Evolutionary conservation across 2,329 filamentous ascomycete species (phyloP).

Genomic region (Sordariomycetes sp.): DNA sequence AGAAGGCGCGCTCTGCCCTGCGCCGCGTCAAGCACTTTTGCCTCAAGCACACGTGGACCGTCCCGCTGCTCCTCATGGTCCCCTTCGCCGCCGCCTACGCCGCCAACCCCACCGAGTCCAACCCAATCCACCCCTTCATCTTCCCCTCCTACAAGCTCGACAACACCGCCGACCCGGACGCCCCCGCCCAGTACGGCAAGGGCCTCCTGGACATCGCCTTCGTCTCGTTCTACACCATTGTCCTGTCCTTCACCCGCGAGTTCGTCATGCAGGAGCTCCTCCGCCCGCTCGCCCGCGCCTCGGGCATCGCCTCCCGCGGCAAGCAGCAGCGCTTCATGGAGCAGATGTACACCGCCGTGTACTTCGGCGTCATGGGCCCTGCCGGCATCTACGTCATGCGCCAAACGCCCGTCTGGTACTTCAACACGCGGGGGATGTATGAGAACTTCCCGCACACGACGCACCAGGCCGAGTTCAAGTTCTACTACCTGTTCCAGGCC

Average conservation of each 20-base stretch:
- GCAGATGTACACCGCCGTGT: conserved; percentile 86
- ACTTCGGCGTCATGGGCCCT: conserved; percentile 75
- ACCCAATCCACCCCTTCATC: conserved; percentile 70
- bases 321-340: conserved; percentile 95
- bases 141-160: conserved; percentile 68
- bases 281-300: conserved; percentile 61
- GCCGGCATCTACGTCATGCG: conserved; percentile 86
- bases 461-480: conserved; percentile 76
- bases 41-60: neutral
- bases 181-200: conserved; percentile 69
- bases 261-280: conserved; percentile 91
- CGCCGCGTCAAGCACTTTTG: neutral
- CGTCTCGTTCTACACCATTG: conserved; percentile 78
- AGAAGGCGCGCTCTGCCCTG: neutral
- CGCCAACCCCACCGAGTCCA: conserved; percentile 64
- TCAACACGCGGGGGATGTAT: conserved; percentile 86
- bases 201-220: conserved; percentile 80
- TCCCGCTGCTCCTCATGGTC: neutral
- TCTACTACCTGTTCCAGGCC: conserved; percentile 90
- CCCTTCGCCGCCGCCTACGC: conserved; percentile 40
- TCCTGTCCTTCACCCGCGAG: conserved; percentile 87
- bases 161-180: conserved; percentile 36
- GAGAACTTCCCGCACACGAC: conserved; percentile 75
- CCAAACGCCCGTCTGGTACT: conserved; percentile 85
- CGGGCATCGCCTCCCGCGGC: conserved; percentile 51